Percentiles rank a stretch among this genome's conserved stretches.
Conservation (phyloP, 441 rosid genomes). For the Oxalis stricta region DNA sequence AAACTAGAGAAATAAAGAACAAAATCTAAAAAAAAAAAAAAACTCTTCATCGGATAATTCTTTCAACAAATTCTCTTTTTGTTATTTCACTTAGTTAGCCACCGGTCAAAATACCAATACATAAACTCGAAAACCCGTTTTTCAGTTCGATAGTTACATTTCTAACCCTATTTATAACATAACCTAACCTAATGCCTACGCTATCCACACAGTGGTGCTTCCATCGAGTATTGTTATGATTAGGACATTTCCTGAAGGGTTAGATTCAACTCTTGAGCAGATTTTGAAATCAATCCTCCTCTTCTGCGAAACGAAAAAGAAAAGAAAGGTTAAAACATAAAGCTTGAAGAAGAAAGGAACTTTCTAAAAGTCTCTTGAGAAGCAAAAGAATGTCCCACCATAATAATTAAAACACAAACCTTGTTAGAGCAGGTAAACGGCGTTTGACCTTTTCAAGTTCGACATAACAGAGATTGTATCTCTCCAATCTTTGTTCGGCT, state of each 20-base stretch:
- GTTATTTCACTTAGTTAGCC: too few species aligned
- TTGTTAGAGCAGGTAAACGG: conserved; percentile 43
- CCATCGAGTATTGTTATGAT: too few species aligned
- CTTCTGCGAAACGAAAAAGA: conserved; percentile 28
- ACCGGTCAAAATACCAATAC: too few species aligned
- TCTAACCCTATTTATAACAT: too few species aligned
- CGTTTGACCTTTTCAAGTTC: conserved; percentile 85
- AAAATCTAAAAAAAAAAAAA: too few species aligned
- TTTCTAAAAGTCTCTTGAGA: background rate
- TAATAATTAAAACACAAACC: conserved; percentile 25
- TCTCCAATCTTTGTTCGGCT: conserved; percentile 93
- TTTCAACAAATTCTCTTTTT: too few species aligned
- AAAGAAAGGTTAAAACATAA: background rate
- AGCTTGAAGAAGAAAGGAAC: background rate
- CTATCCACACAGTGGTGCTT: too few species aligned
- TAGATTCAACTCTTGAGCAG: conserved; percentile 69
- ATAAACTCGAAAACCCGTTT: too few species aligned
- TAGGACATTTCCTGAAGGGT: conserved; percentile 67
- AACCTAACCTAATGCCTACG: too few species aligned
- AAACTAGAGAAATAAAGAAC: too few species aligned
- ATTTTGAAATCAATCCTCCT: conserved; percentile 70
- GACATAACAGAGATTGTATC: conserved; percentile 68
- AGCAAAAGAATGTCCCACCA: background rate
- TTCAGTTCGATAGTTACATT: too few species aligned
- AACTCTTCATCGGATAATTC: too few species aligned